These are phyloP conservation scores for Rhododendron molle DNA, from an alignment of 148 eudicot genomes.

Conservation along the genomic window DNA sequence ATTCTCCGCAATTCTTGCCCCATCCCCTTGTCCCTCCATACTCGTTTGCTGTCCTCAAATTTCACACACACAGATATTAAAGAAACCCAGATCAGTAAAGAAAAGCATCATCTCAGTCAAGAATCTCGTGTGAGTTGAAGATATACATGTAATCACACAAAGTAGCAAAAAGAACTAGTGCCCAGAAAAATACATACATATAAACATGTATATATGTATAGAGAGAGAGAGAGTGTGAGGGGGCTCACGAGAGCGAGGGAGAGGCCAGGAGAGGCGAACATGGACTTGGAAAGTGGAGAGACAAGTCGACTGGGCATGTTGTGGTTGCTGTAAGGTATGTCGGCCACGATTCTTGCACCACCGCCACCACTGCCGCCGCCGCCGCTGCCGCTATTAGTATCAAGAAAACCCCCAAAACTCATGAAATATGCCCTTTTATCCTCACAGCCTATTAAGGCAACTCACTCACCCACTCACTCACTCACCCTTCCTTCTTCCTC, in stretches of 20 bases:
- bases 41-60: constrained; percentile 43
- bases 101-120: not conserved
- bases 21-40: constrained; percentile 50
- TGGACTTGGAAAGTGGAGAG: constrained; percentile 55
- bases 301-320: constrained; percentile 51
- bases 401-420: constrained; percentile 93
- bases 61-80: not conserved
- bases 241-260: constrained; percentile 74
- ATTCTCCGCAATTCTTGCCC: constrained; percentile 41
- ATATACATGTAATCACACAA: not conserved
- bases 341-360: constrained; percentile 44
- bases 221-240: not conserved
- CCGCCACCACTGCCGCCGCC: constrained; percentile 16
- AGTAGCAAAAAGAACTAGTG: not conserved
- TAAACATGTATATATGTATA: not conserved
- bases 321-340: constrained; percentile 34
- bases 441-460: not conserved
- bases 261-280: constrained; percentile 85
- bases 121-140: not conserved
- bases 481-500: not conserved
- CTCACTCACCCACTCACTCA: not conserved
- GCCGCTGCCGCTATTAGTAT: constrained; percentile 36
- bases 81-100: not conserved
- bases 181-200: not conserved
- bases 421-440: constrained; percentile 33